Evolutionary conservation across 1,284 basidiomycete species (phyloP).

Genomic region (Trichosporon asahii): DNA sequence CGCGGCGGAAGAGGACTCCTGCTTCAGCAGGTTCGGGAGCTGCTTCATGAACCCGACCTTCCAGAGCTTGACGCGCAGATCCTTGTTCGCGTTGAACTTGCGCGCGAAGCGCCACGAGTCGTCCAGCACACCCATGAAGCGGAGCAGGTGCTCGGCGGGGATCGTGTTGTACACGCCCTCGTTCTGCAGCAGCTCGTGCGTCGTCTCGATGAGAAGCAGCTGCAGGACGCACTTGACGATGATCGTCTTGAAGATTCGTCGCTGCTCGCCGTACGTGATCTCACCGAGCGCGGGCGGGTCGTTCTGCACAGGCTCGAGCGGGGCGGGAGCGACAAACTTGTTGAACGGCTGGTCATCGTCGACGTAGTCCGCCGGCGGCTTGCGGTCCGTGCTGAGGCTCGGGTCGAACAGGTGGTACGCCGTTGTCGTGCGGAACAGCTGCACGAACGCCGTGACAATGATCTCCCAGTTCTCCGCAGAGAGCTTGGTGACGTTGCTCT

Average conservation of each 20-base stretch:
- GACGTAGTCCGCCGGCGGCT: constrained; percentile 57
- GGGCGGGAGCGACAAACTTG: constrained; percentile 49
- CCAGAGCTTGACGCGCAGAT: constrained; percentile 93
- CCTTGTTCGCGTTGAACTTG: constrained; percentile 97
- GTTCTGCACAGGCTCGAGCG: constrained; percentile 39
- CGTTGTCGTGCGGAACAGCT: constrained; percentile 94
- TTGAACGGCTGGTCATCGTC: constrained; percentile 54
- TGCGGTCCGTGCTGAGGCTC: constrained; percentile 72
- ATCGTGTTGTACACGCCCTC: constrained; percentile 89
- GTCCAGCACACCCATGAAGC: constrained; percentile 90
- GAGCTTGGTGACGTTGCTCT: constrained; percentile 88
- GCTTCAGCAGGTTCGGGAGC: constrained; percentile 93
- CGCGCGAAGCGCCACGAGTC: constrained; percentile 97
- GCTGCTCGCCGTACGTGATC: constrained; percentile 60
- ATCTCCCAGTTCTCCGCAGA: constrained; percentile 83
- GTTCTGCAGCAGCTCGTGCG: constrained; percentile 90
- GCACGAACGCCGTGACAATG: constrained; percentile 89
- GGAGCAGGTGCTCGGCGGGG: constrained; percentile 85
- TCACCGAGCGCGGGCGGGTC: constrained; percentile 28
- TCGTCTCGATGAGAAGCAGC: constrained; percentile 93
- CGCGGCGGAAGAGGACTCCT: constrained; percentile 94
- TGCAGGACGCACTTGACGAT: constrained; percentile 99
- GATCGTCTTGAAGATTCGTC: constrained; percentile 95
- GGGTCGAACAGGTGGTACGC: constrained; percentile 97
- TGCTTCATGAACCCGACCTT: constrained; percentile 99